Evolutionary conservation across 2,329 filamentous ascomycete species (phyloP).

Genomic region (Nannizzia gypsea): DNA sequence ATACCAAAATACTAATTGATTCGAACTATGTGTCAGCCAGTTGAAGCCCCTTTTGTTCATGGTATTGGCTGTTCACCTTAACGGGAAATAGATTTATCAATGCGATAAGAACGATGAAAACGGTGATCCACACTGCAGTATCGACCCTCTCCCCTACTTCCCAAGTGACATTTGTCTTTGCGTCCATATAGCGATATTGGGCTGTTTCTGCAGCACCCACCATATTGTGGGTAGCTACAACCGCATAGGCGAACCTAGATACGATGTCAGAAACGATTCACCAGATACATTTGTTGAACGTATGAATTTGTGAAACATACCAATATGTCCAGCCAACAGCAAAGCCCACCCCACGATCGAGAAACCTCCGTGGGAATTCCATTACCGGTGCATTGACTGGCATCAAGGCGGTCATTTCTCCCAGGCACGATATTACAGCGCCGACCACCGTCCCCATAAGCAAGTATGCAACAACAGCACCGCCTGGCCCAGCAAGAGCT

Average conservation of each 20-base stretch:
- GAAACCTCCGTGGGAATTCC: slow-evolving; percentile 30
- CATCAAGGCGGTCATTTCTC: slow-evolving; percentile 35
- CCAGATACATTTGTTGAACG: slow-evolving; percentile 25
- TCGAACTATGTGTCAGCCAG: not conserved
- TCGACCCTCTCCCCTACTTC: slow-evolving; percentile 19
- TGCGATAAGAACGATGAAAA: slow-evolving; percentile 24
- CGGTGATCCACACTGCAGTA: slow-evolving; percentile 29
- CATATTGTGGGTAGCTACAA: slow-evolving; percentile 27
- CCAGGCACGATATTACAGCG: slow-evolving; percentile 34
- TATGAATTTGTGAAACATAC: slow-evolving; percentile 15
- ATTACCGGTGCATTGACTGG: slow-evolving; percentile 34
- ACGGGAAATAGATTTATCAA: slow-evolving; percentile 29
- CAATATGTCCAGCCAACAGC: slow-evolving; percentile 38
- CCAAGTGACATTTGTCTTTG: slow-evolving; percentile 23
- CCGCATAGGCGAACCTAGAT: slow-evolving; percentile 23
- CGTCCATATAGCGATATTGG: slow-evolving; percentile 27
- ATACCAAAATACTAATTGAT: slow-evolving; percentile 25
- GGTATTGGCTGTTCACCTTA: slow-evolving; percentile 9
- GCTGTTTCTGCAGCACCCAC: slow-evolving; percentile 30
- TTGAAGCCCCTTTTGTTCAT: not conserved
- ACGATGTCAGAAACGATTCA: not conserved
- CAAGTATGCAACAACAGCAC: slow-evolving; percentile 30
- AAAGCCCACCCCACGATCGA: slow-evolving; percentile 35
- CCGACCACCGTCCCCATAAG: slow-evolving; percentile 35
- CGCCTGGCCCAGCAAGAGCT: slow-evolving; percentile 31